Evolutionary conservation across 176 grass and related monocot species (phyloP).

Genomic region (Themeda triandra): DNA sequence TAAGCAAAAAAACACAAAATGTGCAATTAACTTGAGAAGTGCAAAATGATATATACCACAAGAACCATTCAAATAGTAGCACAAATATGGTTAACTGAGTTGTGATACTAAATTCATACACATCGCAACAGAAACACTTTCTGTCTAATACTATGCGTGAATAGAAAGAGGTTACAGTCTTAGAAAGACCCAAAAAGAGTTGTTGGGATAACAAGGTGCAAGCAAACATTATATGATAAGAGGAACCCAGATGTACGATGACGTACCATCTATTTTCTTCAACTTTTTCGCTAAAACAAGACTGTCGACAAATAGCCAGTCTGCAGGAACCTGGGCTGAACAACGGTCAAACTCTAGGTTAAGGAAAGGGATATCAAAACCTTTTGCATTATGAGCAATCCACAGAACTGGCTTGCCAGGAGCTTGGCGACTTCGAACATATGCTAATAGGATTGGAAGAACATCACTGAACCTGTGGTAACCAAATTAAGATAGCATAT

Average conservation of each 20-base stretch:
- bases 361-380: slow-evolving; percentile 67
- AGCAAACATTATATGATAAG: slow-evolving; percentile 7
- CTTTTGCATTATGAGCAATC: slow-evolving; percentile 70
- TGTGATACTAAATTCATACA: not conserved
- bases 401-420: slow-evolving; percentile 67
- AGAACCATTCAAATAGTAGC: not conserved
- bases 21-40: not conserved
- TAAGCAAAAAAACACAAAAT: not conserved
- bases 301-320: slow-evolving; percentile 71
- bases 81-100: not conserved
- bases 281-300: slow-evolving; percentile 47
- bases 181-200: not conserved
- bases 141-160: not conserved
- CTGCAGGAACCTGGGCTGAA: slow-evolving; percentile 52
- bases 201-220: not conserved
- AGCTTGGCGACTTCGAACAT: slow-evolving; percentile 52
- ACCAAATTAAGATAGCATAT: slow-evolving; percentile 26
- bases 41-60: not conserved
- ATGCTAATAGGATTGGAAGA: slow-evolving; percentile 62
- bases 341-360: slow-evolving; percentile 59
- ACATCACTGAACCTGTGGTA: slow-evolving; percentile 62
- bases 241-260: not conserved
- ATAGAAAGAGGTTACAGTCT: not conserved
- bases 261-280: slow-evolving; percentile 49
- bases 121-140: slow-evolving; percentile 10